Evolutionary conservation across 176 grass and related monocot species (phyloP).

Genomic region (Tillandsia fasciculata): DNA sequence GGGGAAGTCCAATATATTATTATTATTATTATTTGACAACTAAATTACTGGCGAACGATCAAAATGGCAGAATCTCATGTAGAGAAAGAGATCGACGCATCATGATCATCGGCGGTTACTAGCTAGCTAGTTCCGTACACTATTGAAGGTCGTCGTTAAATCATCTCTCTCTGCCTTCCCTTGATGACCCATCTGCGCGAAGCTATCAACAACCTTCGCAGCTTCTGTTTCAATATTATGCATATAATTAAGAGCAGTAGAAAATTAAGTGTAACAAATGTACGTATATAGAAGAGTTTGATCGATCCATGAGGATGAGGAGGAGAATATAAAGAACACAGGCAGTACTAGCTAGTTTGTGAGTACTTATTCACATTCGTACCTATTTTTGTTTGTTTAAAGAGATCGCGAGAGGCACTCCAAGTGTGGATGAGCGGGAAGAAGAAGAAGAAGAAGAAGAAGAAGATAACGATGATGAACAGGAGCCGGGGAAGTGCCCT

Average conservation of each 20-base stretch:
- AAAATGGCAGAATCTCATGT: too few relatives aligned
- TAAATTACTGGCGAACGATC: too few relatives aligned
- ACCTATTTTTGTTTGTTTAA: neutral
- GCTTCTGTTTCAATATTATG: neutral
- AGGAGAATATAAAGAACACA: neutral
- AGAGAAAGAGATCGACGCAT: neutral
- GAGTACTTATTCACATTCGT: neutral
- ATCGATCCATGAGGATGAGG: neutral
- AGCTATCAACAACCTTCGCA: neutral
- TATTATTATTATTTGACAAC: too few relatives aligned
- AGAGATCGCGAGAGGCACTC: constrained; percentile 9
- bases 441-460: neutral
- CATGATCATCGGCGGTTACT: neutral
- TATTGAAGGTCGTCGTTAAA: neutral
- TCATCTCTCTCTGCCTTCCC: neutral
- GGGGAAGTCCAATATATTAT: too few relatives aligned
- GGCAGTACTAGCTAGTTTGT: neutral
- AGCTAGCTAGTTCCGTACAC: neutral
- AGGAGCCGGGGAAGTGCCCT: constrained; percentile 2
- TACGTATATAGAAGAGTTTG: neutral
- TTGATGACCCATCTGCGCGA: neutral
- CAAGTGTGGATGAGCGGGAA: constrained; percentile 4
- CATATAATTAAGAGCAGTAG: too few relatives aligned
- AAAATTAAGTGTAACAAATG: neutral
- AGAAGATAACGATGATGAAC: constrained; percentile 9